These are phyloP conservation scores for Pseudocercospora fuligena DNA, from an alignment of 2,329 filamentous ascomycete genomes.

Conservation along the genomic window DNA sequence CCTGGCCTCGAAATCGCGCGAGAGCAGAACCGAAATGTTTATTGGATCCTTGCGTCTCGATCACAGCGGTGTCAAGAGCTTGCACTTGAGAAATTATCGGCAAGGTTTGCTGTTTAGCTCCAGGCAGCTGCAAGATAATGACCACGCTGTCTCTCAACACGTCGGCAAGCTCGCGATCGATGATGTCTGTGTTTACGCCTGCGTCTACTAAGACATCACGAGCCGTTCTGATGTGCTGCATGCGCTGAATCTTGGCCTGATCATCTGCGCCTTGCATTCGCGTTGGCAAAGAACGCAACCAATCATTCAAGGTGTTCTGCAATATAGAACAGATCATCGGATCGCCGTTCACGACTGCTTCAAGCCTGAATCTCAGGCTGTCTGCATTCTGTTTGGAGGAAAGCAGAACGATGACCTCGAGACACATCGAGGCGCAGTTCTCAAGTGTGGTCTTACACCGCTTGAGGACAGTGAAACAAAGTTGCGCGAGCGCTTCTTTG, in stretches of 20 bases:
- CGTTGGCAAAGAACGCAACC: slow-evolving; percentile 79
- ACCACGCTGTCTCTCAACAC: slow-evolving; percentile 76
- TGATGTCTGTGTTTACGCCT: slow-evolving; percentile 66
- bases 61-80: slow-evolving; percentile 24
- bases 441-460: slow-evolving; percentile 75
- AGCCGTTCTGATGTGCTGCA: slow-evolving; percentile 77
- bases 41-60: slow-evolving; percentile 21
- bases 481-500: slow-evolving; percentile 65
- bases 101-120: slow-evolving; percentile 19
- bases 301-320: slow-evolving; percentile 75
- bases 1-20: slow-evolving; percentile 36
- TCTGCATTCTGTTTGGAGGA: slow-evolving; percentile 55
- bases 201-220: slow-evolving; percentile 69
- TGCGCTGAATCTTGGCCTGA: slow-evolving; percentile 69
- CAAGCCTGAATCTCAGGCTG: slow-evolving; percentile 50
- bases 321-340: slow-evolving; percentile 66
- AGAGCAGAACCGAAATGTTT: slow-evolving; percentile 34
- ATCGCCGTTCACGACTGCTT: slow-evolving; percentile 67
- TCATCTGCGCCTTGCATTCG: slow-evolving; percentile 86
- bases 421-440: slow-evolving; percentile 71
- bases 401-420: slow-evolving; percentile 80
- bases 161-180: slow-evolving; percentile 69
- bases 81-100: slow-evolving; percentile 28
- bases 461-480: slow-evolving; percentile 78
- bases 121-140: slow-evolving; percentile 48